Conservation (phyloP, 192 early-diverging fungal species). For the Lobosporangium transversale region DNA sequence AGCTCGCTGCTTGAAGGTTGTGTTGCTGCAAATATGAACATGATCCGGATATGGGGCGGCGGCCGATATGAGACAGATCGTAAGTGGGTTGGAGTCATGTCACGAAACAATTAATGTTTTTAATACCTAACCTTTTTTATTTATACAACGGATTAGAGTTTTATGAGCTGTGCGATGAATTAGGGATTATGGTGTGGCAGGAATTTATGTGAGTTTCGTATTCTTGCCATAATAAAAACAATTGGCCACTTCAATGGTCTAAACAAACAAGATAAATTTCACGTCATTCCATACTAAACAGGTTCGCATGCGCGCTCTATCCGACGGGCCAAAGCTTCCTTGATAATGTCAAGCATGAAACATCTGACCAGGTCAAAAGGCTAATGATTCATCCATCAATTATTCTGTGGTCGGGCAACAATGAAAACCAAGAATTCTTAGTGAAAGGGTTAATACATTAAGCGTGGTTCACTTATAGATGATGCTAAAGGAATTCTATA, state of each 20-base stretch:
- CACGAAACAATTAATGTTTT: no score
- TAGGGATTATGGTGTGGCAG: constrained; percentile 69
- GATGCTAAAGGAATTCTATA: no score
- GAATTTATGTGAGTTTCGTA: constrained; percentile 60
- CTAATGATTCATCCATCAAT: constrained; percentile 60
- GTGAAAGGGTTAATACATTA: constrained; percentile 58
- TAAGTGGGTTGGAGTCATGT: no score
- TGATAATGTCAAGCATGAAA: constrained; percentile 55
- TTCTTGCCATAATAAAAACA: not conserved
- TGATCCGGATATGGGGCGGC: constrained; percentile 74
- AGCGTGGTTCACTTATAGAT: no score
- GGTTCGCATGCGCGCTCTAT: constrained; percentile 66
- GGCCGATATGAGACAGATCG: constrained; percentile 52
- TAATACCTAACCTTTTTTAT: not conserved
- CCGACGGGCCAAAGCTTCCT: constrained; percentile 58
- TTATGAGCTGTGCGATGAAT: constrained; percentile 61
- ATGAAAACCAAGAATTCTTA: constrained; percentile 64
- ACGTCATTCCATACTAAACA: no score
- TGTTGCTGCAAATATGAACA: constrained; percentile 61
- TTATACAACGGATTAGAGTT: constrained; percentile 49
- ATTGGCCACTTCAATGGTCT: no score
- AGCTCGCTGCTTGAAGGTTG: constrained; percentile 43
- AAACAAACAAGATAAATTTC: no score
- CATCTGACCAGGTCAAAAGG: constrained; percentile 50
- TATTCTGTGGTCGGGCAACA: constrained; percentile 67